phyloP scores from a whole-genome alignment of 352 stramenopile genomes.

The Globisporangium polare region DNA sequence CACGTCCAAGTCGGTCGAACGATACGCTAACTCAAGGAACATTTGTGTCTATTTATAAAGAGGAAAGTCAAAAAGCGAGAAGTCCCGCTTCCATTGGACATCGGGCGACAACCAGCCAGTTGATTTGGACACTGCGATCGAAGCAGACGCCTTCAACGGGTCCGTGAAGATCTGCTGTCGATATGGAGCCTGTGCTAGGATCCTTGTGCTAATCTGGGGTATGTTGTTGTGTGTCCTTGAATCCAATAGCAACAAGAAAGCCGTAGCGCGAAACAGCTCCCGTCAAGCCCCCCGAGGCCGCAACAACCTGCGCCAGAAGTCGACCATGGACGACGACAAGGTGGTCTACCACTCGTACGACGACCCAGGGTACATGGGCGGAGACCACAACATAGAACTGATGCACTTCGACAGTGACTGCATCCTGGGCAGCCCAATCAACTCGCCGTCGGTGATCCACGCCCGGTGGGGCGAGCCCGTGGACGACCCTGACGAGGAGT shows the following conservation, averaged over 20 bases:
- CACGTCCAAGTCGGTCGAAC: not conserved
- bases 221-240: not conserved
- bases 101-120: conserved; percentile 16
- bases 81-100: conserved; percentile 25
- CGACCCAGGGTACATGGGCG: conserved; percentile 62
- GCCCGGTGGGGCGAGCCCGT: conserved; percentile 81
- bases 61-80: conserved; percentile 34
- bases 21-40: not conserved
- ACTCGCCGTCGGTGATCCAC: conserved; percentile 80
- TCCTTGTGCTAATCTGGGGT: not conserved
- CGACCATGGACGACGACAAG: conserved; percentile 25
- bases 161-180: conserved; percentile 2
- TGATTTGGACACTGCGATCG: conserved; percentile 22
- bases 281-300: conserved; percentile 23
- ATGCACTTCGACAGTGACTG: conserved; percentile 74
- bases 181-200: too few relatives aligned
- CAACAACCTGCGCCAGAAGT: conserved; percentile 24
- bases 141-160: conserved; percentile 18
- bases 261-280: conserved; percentile 2
- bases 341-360: conserved; percentile 77
- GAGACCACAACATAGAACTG: conserved; percentile 45
- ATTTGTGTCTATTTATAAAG: not conserved
- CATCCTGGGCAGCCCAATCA: conserved; percentile 69
- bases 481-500: conserved; percentile 80
- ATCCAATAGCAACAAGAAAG: conserved; percentile 5